Evolutionary conservation across 345 rosid genomes (phyloP).

Genomic region (Salix exigua): DNA sequence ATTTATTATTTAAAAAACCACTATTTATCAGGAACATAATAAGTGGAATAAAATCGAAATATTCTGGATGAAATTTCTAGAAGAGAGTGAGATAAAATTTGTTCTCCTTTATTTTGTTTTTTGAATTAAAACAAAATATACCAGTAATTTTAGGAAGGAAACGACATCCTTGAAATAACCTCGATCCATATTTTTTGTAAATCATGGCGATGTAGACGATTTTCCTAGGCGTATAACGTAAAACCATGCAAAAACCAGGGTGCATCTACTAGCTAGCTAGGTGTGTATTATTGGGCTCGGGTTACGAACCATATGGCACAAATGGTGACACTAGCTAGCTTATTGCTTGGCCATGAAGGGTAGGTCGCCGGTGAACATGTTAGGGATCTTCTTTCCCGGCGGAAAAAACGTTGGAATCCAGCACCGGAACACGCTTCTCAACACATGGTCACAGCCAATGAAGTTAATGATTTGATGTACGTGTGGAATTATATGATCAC

Average conservation of each 20-base stretch:
- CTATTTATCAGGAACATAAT: accelerated
- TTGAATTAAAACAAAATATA: too few species aligned
- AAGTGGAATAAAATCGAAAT: too few species aligned
- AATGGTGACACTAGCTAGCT: not conserved
- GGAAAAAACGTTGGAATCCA: conserved; percentile 21
- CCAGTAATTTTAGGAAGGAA: too few species aligned
- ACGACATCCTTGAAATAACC: too few species aligned
- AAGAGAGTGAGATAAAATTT: too few species aligned
- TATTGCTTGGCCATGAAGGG: conserved; percentile 29
- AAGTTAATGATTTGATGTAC: not conserved
- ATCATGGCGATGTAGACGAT: too few species aligned
- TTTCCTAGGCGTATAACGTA: too few species aligned
- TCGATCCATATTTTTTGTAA: not conserved
- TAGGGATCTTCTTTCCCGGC: conserved; percentile 45
- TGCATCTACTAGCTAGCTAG: too few species aligned
- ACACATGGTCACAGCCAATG: not conserved
- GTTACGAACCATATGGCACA: too few species aligned
- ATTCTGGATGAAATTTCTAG: accelerated
- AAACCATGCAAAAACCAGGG: too few species aligned
- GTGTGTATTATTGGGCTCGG: not conserved
- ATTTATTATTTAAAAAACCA: too few species aligned
- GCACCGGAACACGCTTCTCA: not conserved
- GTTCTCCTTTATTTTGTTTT: too few species aligned
- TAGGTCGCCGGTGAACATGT: conserved; percentile 28
- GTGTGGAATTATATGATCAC: not conserved